Evolutionary conservation across 164 flowering plant genomes (phyloP).

Genomic region (Litsea cubeba): DNA sequence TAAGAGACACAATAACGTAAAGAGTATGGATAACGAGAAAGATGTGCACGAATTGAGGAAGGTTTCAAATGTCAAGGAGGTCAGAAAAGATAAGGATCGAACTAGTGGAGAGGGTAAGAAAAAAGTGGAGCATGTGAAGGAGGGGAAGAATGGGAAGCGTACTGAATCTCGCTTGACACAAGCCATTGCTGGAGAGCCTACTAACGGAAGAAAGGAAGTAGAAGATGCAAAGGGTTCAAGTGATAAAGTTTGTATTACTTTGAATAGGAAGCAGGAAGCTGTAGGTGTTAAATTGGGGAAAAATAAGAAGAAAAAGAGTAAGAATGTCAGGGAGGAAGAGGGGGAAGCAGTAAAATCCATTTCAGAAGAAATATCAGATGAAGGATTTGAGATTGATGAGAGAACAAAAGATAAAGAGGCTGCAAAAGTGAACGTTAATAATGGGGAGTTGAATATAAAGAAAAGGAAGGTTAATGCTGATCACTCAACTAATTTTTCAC

Average conservation of each 20-base stretch:
- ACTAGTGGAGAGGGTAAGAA: neutral
- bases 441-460: neutral
- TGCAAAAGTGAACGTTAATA: neutral
- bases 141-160: neutral
- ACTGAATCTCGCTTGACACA: neutral
- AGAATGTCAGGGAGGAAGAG: neutral
- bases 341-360: neutral
- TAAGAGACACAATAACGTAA: neutral
- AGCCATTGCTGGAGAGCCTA: neutral
- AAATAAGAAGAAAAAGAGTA: neutral
- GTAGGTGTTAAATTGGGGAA: neutral
- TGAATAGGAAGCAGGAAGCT: neutral
- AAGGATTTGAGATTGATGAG: neutral
- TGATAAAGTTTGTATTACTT: neutral
- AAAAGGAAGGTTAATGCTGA: neutral
- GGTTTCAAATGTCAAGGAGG: neutral
- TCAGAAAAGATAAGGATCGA: neutral
- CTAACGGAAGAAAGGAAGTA: neutral
- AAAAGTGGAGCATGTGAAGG: neutral
- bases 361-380: neutral
- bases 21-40: neutral
- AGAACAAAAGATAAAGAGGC: neutral
- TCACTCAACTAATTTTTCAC: constrained; percentile 8
- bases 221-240: neutral
- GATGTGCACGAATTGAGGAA: neutral